Conservation (phyloP, 164 flowering plant species). For the Magnolia kwangsiensis region DNA sequence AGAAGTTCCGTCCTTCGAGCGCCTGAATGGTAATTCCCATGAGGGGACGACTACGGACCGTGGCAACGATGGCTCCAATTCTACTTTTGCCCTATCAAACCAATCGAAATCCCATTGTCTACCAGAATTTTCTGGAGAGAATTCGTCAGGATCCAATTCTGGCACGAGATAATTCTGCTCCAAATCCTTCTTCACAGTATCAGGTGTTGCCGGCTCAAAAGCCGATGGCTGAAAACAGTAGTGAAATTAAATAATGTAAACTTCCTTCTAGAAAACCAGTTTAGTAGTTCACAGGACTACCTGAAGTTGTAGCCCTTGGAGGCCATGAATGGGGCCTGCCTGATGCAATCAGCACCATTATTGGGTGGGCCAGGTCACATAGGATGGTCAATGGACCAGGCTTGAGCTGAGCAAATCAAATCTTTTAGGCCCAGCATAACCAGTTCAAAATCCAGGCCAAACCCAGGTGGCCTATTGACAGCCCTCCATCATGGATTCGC, state of each 20-base stretch:
- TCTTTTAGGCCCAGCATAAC: no score
- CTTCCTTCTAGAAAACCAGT: not conserved
- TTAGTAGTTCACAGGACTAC: not conserved
- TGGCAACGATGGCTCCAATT: constrained; percentile 72
- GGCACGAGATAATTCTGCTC: constrained; percentile 74
- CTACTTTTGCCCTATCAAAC: constrained; percentile 70
- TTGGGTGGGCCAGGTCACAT: no score
- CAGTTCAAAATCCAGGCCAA: no score
- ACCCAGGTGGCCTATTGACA: no score
- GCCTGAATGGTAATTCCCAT: constrained; percentile 86
- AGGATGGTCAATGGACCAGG: no score
- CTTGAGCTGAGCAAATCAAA: no score
- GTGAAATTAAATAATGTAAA: not conserved
- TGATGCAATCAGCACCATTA: no score
- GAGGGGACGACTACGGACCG: constrained; percentile 57
- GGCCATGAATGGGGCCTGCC: not conserved
- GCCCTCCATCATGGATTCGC: no score
- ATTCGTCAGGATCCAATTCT: constrained; percentile 65
- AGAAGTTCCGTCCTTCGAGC: constrained; percentile 28
- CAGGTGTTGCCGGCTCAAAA: constrained; percentile 64
- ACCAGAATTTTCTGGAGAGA: constrained; percentile 71
- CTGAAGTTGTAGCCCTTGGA: not conserved
- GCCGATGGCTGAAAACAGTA: constrained; percentile 68
- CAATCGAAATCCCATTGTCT: constrained; percentile 97
- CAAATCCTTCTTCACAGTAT: constrained; percentile 57